phyloP scores from a whole-genome alignment of 1,139 yeast genomes.

The Pneumocystis oryctolagi region DNA sequence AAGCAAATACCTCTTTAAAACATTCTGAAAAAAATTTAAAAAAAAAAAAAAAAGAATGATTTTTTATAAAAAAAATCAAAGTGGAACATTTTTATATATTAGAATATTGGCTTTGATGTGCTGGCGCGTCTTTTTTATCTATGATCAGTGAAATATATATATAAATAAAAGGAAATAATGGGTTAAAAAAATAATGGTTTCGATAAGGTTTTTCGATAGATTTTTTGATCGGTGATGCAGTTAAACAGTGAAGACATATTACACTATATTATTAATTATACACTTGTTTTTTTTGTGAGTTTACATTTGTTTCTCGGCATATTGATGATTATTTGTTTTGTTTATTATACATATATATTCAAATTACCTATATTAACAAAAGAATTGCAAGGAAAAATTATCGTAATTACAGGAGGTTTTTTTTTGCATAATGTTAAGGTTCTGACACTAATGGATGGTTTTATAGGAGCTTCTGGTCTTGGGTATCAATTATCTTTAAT shows the following conservation, averaged over 20 bases:
- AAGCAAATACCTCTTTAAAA: background rate
- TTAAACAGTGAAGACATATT: background rate
- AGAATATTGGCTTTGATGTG: background rate
- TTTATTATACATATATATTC: background rate
- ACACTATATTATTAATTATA: background rate
- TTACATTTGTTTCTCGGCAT: background rate
- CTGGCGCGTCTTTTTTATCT: background rate
- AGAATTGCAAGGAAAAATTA: background rate
- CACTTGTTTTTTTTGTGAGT: background rate
- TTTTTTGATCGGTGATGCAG: background rate
- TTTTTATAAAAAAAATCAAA: background rate
- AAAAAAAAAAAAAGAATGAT: background rate
- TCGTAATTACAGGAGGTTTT: background rate
- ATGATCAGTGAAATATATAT: background rate
- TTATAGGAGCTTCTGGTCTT: background rate
- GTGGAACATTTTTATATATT: background rate
- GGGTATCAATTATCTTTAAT: background rate
- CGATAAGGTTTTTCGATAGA: background rate
- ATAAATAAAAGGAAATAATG: background rate
- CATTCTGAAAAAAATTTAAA: background rate
- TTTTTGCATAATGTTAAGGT: background rate
- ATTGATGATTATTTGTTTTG: background rate
- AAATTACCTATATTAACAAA: background rate
- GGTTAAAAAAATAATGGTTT: background rate
- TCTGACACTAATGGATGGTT: background rate